phyloP scores from a whole-genome alignment of 305 asterid species.

The Plantago coronopus region DNA sequence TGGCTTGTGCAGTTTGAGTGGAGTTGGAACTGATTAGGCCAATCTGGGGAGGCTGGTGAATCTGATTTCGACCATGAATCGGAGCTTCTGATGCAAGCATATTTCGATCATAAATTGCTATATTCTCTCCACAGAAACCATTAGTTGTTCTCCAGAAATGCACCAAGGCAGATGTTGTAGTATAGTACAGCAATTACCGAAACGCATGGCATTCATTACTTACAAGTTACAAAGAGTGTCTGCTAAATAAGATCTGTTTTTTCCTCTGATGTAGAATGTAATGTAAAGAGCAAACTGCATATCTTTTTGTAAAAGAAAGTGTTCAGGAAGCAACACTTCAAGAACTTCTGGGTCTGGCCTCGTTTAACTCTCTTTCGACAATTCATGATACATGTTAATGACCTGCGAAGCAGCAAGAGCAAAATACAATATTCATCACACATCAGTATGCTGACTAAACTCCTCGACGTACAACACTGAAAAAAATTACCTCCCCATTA shows the following conservation, averaged over 20 bases:
- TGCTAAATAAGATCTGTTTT: background rate
- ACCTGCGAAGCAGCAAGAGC: constrained; percentile 48
- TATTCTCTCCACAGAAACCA: too few relatives aligned
- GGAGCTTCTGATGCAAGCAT: too few relatives aligned
- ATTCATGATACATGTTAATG: constrained; percentile 72
- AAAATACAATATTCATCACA: constrained; percentile 7
- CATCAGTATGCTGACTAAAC: constrained; percentile 8
- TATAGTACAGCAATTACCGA: too few relatives aligned
- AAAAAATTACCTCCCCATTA: constrained; percentile 69
- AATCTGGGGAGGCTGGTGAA: too few relatives aligned
- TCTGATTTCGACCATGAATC: too few relatives aligned
- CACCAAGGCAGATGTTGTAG: too few relatives aligned
- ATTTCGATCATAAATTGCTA: too few relatives aligned
- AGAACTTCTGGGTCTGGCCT: constrained; percentile 64
- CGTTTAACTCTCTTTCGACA: constrained; percentile 79
- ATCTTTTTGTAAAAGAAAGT: constrained; percentile 93
- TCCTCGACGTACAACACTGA: constrained; percentile 5
- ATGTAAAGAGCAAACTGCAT: constrained; percentile 21
- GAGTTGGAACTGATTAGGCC: constrained; percentile 33
- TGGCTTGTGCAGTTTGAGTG: constrained; percentile 33
- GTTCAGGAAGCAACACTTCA: constrained; percentile 77
- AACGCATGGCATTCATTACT: too few relatives aligned
- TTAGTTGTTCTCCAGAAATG: too few relatives aligned
- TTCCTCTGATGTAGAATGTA: background rate
- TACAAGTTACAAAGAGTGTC: background rate